Conservation (phyloP, 2,329 filamentous ascomycete species). For the Coniochaeta hoffmannii region DNA sequence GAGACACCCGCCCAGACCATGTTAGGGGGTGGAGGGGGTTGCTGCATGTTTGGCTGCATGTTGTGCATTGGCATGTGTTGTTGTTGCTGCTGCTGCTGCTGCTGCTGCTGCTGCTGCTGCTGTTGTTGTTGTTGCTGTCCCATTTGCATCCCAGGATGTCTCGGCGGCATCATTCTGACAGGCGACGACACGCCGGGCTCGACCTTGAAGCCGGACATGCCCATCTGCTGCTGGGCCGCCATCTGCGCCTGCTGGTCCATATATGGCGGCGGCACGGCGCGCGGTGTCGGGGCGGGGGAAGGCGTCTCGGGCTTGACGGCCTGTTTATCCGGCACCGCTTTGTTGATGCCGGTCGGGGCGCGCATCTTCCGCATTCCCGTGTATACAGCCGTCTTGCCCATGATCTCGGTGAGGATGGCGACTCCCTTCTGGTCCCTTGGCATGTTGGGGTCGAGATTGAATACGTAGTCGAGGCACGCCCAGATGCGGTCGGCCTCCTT, state of each 20-base stretch:
- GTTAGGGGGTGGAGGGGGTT: constrained; percentile 12
- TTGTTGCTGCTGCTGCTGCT: neutral
- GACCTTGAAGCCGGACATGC: constrained; percentile 9
- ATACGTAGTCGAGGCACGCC: constrained; percentile 65
- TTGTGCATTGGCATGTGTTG: constrained; percentile 3
- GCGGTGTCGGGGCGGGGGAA: constrained; percentile 9
- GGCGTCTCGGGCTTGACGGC: constrained; percentile 23
- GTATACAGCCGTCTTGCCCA: constrained; percentile 53
- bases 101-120: too few species aligned
- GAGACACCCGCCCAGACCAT: constrained; percentile 39
- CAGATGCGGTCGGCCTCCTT: constrained; percentile 60
- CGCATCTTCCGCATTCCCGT: constrained; percentile 50
- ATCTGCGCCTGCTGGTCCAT: constrained; percentile 1
- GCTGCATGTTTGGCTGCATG: constrained; percentile 1
- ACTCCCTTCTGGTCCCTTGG: constrained; percentile 50
- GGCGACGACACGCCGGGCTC: constrained; percentile 8
- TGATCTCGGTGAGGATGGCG: constrained; percentile 54
- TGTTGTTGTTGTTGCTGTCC: constrained; percentile 2
- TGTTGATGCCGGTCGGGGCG: constrained; percentile 37
- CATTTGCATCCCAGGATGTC: neutral
- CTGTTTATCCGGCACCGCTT: constrained; percentile 26
- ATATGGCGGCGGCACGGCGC: neutral
- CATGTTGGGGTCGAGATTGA: constrained; percentile 47
- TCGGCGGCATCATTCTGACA: neutral
- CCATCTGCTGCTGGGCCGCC: constrained; percentile 4